A percentile compares a stretch with the other conserved stretches of the same genome.
phyloP scores from a whole-genome alignment of 2,329 filamentous ascomycete genomes.

The Phoma herbarum region DNA sequence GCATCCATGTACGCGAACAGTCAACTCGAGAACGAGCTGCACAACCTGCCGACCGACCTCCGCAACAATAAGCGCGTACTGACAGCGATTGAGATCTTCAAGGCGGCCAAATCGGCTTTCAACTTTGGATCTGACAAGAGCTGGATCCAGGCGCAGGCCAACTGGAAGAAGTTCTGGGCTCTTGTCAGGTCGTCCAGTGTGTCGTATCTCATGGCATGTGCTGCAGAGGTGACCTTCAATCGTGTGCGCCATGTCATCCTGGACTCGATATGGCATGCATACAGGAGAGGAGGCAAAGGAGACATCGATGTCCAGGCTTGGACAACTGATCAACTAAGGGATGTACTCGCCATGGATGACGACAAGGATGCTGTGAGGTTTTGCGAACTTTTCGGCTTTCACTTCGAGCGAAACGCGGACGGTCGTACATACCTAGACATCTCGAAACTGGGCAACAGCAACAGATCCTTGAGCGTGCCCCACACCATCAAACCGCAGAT shows the following conservation, averaged over 20 bases:
- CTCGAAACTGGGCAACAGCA: conserved; percentile 54
- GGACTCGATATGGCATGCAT: conserved; percentile 63
- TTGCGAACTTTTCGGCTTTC: conserved; percentile 62
- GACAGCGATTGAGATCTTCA: conserved; percentile 65
- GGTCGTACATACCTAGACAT: conserved; percentile 63
- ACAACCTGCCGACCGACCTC: conserved; percentile 62
- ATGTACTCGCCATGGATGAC: conserved; percentile 64
- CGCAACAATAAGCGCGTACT: conserved; percentile 62
- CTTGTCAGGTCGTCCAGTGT: conserved; percentile 63
- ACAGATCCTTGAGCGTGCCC: conserved; percentile 30
- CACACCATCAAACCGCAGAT: conserved; percentile 56
- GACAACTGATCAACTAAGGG: conserved; percentile 62
- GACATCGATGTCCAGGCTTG: conserved; percentile 61
- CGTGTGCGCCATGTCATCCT: conserved; percentile 65
- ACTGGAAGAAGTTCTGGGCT: conserved; percentile 67
- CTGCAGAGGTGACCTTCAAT: conserved; percentile 70
- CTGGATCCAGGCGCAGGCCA: conserved; percentile 65
- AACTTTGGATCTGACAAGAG: conserved; percentile 60
- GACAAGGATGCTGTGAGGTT: conserved; percentile 63
- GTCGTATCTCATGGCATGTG: conserved; percentile 70
- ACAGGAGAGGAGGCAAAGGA: conserved; percentile 61
- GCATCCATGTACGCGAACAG: conserved; percentile 59
- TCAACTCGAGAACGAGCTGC: conserved; percentile 64
- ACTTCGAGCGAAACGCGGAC: conserved; percentile 57
- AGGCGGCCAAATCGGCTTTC: conserved; percentile 63